Conservation (phyloP, 1,284 basidiomycete genomes). For the Pulchroboletus neoregius region DNA sequence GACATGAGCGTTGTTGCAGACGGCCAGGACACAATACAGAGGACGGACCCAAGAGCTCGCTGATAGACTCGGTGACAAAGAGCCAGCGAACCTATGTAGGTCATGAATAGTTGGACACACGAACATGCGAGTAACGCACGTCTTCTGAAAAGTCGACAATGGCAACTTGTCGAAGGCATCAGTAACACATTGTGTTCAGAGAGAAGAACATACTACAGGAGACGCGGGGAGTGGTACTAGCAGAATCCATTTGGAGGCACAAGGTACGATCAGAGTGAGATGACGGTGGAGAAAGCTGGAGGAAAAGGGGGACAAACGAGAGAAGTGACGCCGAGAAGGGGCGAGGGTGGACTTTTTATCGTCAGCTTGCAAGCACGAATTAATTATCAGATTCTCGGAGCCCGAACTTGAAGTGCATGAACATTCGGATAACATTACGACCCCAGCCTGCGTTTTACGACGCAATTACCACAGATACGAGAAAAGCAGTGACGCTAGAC, state of each 20-base stretch:
- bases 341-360: slow-evolving; percentile 23
- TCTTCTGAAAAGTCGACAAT: slow-evolving; percentile 73
- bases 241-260: slow-evolving; percentile 29
- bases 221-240: slow-evolving; percentile 45
- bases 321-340: neutral
- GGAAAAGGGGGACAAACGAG: neutral
- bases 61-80: slow-evolving; percentile 65
- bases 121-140: slow-evolving; percentile 35
- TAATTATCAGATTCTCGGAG: slow-evolving; percentile 14
- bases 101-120: slow-evolving; percentile 1
- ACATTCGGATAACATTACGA: slow-evolving; percentile 22
- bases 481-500: slow-evolving; percentile 1
- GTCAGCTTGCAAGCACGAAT: neutral
- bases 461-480: slow-evolving; percentile 3
- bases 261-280: slow-evolving; percentile 4
- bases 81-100: slow-evolving; percentile 58
- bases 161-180: slow-evolving; percentile 46
- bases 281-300: neutral
- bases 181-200: slow-evolving; percentile 1
- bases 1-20: neutral
- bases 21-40: neutral
- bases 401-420: slow-evolving; percentile 13
- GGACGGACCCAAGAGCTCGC: slow-evolving; percentile 61
- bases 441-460: slow-evolving; percentile 1
- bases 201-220: slow-evolving; percentile 60